Evolutionary conservation across 257 asterid species (phyloP).

Genomic region (Solanum ossicruentum): DNA sequence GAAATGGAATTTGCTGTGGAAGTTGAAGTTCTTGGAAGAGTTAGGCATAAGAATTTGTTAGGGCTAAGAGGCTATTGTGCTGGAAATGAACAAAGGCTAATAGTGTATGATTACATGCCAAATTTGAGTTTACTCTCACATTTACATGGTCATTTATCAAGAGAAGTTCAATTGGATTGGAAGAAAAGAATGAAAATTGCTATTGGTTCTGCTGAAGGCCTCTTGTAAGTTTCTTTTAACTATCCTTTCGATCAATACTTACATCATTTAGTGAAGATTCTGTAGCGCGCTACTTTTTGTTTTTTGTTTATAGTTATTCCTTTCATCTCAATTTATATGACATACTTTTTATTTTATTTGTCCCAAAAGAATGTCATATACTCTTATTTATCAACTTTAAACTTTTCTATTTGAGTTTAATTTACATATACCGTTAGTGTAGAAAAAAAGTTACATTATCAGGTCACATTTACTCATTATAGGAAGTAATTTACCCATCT

Average conservation of each 20-base stretch:
- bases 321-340: neutral
- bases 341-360: neutral
- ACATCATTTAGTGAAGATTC: neutral
- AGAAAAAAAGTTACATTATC: neutral
- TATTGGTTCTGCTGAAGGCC: slow-evolving; percentile 66
- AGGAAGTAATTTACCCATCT: neutral
- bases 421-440: neutral
- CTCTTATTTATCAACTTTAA: neutral
- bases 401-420: neutral
- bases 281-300: neutral
- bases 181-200: slow-evolving; percentile 54
- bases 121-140: slow-evolving; percentile 78
- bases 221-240: slow-evolving; percentile 32
- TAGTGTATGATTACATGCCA: slow-evolving; percentile 82
- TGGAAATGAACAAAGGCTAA: slow-evolving; percentile 62
- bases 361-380: neutral
- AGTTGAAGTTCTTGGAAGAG: slow-evolving; percentile 82
- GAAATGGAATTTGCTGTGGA: slow-evolving; percentile 90
- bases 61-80: slow-evolving; percentile 76
- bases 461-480: neutral
- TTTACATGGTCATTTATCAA: slow-evolving; percentile 61
- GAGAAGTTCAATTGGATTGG: slow-evolving; percentile 62
- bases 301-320: neutral
- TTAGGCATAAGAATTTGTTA: slow-evolving; percentile 63
- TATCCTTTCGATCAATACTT: neutral